Conservation (phyloP, 768 basidiomycete genomes). For the Chlorophyllum brunneum region DNA sequence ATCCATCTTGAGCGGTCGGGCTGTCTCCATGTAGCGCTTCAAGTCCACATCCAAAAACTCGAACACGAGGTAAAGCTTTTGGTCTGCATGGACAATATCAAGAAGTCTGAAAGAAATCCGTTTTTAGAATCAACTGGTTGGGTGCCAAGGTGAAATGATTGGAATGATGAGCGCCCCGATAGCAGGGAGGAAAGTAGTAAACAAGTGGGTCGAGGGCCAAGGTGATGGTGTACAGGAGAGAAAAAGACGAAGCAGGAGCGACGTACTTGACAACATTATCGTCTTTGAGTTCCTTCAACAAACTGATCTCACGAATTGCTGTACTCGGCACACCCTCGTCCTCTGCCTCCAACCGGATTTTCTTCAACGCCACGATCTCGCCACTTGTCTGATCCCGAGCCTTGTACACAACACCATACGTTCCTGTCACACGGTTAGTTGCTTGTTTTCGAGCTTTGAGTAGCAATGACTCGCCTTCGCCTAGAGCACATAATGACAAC, state of each 20-base stretch:
- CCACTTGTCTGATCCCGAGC: slow-evolving; percentile 79
- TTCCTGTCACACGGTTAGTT: slow-evolving; percentile 56
- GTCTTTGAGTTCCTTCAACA: slow-evolving; percentile 95
- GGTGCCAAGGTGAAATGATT: slow-evolving; percentile 5
- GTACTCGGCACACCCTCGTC: slow-evolving; percentile 99
- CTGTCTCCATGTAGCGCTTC: slow-evolving; percentile 94
- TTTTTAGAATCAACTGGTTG: not conserved
- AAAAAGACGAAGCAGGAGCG: slow-evolving; percentile 3
- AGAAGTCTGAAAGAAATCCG: slow-evolving; percentile 56
- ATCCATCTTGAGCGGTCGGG: slow-evolving; percentile 70
- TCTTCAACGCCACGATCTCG: slow-evolving; percentile 93
- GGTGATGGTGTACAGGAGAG: not conserved
- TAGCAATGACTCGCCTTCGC: slow-evolving; percentile 34
- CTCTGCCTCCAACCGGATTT: slow-evolving; percentile 96
- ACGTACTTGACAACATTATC: slow-evolving; percentile 90
- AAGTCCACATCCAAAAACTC: slow-evolving; percentile 97
- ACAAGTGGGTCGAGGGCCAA: not conserved
- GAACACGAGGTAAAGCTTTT: slow-evolving; percentile 96
- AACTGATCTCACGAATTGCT: slow-evolving; percentile 95
- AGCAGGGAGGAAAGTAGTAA: not conserved
- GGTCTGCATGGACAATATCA: slow-evolving; percentile 96
- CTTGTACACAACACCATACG: slow-evolving; percentile 98
- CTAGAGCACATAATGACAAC: slow-evolving; percentile 23
- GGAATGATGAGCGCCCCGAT: slow-evolving; percentile 10
- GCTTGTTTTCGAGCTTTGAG: not conserved